phyloP scores from a whole-genome alignment of 2,329 filamentous ascomycete genomes.

The Neofusicoccum parvum region DNA sequence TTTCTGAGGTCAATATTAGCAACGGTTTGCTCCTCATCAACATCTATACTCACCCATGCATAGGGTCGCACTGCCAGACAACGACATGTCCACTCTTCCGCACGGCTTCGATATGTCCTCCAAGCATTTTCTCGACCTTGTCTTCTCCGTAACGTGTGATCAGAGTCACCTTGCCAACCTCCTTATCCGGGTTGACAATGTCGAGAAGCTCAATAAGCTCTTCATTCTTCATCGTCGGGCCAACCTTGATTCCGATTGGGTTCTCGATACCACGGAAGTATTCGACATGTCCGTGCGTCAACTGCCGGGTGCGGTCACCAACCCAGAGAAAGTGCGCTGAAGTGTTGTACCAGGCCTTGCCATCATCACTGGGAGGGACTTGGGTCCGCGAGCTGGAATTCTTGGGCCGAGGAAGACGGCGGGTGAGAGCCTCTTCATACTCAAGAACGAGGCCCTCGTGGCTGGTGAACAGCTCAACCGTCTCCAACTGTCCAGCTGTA shows the following conservation, averaged over 20 bases:
- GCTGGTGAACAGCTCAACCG: conserved; percentile 91
- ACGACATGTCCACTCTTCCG: conserved; percentile 75
- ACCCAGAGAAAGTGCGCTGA: conserved; percentile 98
- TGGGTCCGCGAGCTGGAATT: conserved; percentile 37
- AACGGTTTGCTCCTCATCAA: not conserved
- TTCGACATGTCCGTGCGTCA: conserved; percentile 92
- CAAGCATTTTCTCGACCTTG: conserved; percentile 75
- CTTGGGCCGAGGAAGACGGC: conserved; percentile 68
- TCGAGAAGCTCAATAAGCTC: conserved; percentile 82
- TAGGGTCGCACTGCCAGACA: conserved; percentile 98
- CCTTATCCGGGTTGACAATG: conserved; percentile 77
- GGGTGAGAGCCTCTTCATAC: conserved; percentile 87
- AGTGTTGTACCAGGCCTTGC: conserved; percentile 83
- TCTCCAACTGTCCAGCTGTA: conserved; percentile 80
- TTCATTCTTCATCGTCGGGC: conserved; percentile 74
- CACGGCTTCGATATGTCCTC: conserved; percentile 84
- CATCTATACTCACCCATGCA: conserved; percentile 70
- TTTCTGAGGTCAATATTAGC: conserved; percentile 44
- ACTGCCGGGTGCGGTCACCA: conserved; percentile 90
- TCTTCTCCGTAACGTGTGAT: conserved; percentile 91
- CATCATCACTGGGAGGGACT: conserved; percentile 31
- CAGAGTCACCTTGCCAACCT: conserved; percentile 90
- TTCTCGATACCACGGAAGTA: conserved; percentile 97
- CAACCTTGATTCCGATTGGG: conserved; percentile 95
- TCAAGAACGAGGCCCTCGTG: conserved; percentile 93